Conservation (phyloP, 2,329 filamentous ascomycete species). For the Ampelomyces quisqualis region DNA sequence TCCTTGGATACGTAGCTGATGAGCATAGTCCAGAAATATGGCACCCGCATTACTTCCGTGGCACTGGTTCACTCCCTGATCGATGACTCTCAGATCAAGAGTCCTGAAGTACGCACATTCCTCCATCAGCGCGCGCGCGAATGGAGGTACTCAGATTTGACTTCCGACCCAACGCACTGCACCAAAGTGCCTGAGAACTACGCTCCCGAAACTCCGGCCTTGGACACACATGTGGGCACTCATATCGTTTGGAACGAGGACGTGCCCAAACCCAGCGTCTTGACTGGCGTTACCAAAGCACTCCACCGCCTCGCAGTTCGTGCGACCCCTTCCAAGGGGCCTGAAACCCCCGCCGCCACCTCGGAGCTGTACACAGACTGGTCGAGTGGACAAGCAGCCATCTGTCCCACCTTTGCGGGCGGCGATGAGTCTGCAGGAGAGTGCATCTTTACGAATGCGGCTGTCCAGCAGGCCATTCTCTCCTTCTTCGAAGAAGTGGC, state of each 20-base stretch:
- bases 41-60: constrained; percentile 32
- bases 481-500: constrained; percentile 63
- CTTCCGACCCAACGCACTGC: constrained; percentile 20
- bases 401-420: constrained; percentile 60
- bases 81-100: constrained; percentile 24
- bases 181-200: constrained; percentile 27
- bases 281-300: constrained; percentile 8
- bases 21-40: constrained; percentile 28
- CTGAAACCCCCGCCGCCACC: not conserved
- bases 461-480: constrained; percentile 56
- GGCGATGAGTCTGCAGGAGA: constrained; percentile 63
- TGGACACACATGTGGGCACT: constrained; percentile 2
- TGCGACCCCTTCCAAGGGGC: not conserved
- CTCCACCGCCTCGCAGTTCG: constrained; percentile 11
- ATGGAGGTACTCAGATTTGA: constrained; percentile 30
- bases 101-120: constrained; percentile 29
- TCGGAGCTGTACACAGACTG: constrained; percentile 9
- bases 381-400: constrained; percentile 27
- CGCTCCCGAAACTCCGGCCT: not conserved
- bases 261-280: not conserved
- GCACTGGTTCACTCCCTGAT: constrained; percentile 31
- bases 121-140: constrained; percentile 36
- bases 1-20: not conserved
- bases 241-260: constrained; percentile 19
- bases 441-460: constrained; percentile 57